Conservation (phyloP, 176 grass and related monocot genomes). For the Coix lacrymajobi region DNA sequence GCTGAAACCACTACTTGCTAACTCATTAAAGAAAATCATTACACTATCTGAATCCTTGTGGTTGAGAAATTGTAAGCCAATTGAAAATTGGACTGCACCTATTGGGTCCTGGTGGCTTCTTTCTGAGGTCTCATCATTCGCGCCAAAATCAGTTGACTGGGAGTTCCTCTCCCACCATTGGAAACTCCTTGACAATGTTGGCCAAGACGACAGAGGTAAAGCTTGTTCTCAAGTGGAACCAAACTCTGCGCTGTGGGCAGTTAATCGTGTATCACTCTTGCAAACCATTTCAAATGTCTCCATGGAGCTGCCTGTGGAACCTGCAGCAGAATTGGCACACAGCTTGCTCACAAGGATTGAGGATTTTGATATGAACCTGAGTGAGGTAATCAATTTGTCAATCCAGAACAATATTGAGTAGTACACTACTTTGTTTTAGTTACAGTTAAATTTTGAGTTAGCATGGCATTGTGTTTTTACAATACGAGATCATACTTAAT, state of each 20-base stretch:
- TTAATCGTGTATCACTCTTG: constrained; percentile 82
- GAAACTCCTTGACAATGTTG: constrained; percentile 82
- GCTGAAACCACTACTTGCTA: constrained; percentile 61
- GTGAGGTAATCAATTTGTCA: constrained; percentile 59
- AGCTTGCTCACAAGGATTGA: constrained; percentile 75
- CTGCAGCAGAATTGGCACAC: constrained; percentile 74
- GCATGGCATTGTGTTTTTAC: not conserved
- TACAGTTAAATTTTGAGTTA: not conserved
- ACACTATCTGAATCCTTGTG: constrained; percentile 64
- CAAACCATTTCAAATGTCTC: constrained; percentile 93
- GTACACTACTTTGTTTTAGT: not conserved
- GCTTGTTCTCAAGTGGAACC: constrained; percentile 45
- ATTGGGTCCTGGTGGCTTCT: constrained; percentile 89
- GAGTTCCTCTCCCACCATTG: constrained; percentile 88
- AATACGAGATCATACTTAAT: not conserved
- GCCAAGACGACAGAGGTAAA: constrained; percentile 38
- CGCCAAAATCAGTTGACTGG: constrained; percentile 77
- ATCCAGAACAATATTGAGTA: constrained; percentile 6
- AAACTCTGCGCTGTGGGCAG: constrained; percentile 63
- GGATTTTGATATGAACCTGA: constrained; percentile 89
- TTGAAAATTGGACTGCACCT: constrained; percentile 75
- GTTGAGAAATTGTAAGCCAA: constrained; percentile 45
- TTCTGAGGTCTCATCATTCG: constrained; percentile 73
- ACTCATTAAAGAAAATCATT: constrained; percentile 80
- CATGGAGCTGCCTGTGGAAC: constrained; percentile 75